A percentile compares a stretch with the other conserved stretches of the same genome.
phyloP scores from a whole-genome alignment of 2,329 filamentous ascomycete genomes.

The Diplodia scrobiculata region DNA sequence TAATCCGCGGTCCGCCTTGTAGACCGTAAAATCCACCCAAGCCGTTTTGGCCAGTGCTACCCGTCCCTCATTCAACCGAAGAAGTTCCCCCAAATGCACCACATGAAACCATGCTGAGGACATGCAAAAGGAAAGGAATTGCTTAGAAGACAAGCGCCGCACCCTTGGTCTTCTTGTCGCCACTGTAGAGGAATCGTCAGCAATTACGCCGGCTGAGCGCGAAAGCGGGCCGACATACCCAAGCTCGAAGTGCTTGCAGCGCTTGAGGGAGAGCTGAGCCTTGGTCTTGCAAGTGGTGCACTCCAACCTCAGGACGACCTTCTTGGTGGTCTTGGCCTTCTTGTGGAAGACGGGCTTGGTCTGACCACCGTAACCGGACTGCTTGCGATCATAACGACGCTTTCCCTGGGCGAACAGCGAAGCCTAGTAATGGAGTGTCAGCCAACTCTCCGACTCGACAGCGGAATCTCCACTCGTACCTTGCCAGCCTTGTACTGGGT shows the following conservation, averaged over 20 bases:
- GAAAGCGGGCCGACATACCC: conserved; percentile 66
- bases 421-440: conserved; percentile 55
- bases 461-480: conserved; percentile 53
- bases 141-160: conserved; percentile 98
- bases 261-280: conserved; percentile 96
- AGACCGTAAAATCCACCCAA: conserved; percentile 19
- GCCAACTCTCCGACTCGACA: not conserved
- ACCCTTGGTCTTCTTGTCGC: conserved; percentile 99
- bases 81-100: conserved; percentile 28
- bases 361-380: conserved; percentile 99
- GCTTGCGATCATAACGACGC: conserved; percentile 92
- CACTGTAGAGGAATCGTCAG: conserved; percentile 59
- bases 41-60: conserved; percentile 12
- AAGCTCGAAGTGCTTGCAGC: conserved; percentile 99
- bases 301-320: conserved; percentile 97
- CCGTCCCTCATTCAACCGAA: conserved; percentile 28
- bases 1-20: conserved; percentile 22
- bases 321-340: conserved; percentile 99
- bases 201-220: conserved; percentile 5
- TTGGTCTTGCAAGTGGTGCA: conserved; percentile 98
- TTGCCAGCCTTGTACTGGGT: conserved; percentile 98
- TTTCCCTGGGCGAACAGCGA: conserved; percentile 98
- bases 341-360: conserved; percentile 99
- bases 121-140: conserved; percentile 51
- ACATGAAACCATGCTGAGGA: conserved; percentile 37